Conservation (phyloP, 495 filamentous ascomycete species). For the Physcia stellaris region DNA sequence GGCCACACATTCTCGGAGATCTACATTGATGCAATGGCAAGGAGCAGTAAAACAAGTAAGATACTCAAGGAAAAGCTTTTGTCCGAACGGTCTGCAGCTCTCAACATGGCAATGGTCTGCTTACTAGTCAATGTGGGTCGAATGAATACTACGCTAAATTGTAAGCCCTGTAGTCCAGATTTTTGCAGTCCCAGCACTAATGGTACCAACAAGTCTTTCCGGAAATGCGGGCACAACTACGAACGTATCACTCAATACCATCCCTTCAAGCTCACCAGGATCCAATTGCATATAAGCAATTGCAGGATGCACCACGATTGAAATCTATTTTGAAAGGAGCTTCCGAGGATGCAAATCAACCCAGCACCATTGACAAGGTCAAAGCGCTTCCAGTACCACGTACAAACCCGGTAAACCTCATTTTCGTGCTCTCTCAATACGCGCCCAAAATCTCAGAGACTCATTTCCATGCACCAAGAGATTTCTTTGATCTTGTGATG, state of each 20-base stretch:
- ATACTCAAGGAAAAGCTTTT: conserved; percentile 94
- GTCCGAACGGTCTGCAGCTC: conserved; percentile 77
- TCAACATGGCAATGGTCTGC: conserved; percentile 99
- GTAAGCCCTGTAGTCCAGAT: conserved; percentile 33
- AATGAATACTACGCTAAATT: conserved; percentile 98
- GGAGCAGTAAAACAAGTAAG: conserved; percentile 98
- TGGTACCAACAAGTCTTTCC: conserved; percentile 62
- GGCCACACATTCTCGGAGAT: conserved; percentile 86
- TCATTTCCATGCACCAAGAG: conserved; percentile 72
- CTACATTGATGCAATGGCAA: conserved; percentile 96
- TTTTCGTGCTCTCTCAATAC: conserved; percentile 87
- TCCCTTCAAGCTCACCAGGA: conserved; percentile 91
- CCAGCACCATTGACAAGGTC: conserved; percentile 72
- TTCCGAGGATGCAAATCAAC: conserved; percentile 83
- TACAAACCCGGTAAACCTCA: conserved; percentile 92
- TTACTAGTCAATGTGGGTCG: conserved; percentile 90
- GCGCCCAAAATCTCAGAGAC: conserved; percentile 84
- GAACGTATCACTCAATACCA: conserved; percentile 96
- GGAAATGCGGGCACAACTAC: conserved; percentile 95
- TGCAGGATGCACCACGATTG: conserved; percentile 89
- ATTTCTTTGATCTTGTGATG: conserved; percentile 97
- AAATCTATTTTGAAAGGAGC: conserved; percentile 97
- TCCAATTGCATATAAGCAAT: conserved; percentile 90
- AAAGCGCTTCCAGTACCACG: conserved; percentile 53
- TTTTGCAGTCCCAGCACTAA: neutral